Base-by-base conservation (phyloP, 1,284 basidiomycete species). In the Naganishia cerealis region DNA sequence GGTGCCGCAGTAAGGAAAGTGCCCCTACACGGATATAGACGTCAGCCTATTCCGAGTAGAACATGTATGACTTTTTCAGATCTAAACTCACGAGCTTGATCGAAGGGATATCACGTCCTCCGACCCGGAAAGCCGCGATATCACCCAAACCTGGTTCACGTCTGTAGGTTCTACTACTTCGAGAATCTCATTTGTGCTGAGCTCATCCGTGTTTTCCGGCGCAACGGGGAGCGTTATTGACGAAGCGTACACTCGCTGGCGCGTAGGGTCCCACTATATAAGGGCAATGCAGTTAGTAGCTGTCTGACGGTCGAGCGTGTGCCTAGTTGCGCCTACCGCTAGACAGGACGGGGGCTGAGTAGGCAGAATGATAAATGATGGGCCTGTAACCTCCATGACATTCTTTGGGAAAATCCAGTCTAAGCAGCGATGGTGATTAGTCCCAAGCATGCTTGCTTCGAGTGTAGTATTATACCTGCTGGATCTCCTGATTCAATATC, bases 141-240 rank as follows among this genome's bases (percentile, higher is more conserved):
- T 76, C 21, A 84, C 83, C 82, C 82, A 84, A 10, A 84, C 83
- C 56, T 82, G 81, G 70, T 82, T 79, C 13, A 84, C 78, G 43
- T 83, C 82, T 1, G 73, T 75, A 15, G 83, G 83, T 72, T 79
- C 81, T 40, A 79, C 71, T 8, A 76, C 71, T 36, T 74, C 63
- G 24, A 80, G 66, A 29, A 78, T 72, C 73, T 81, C 79, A 24
- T 73, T 69, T 9, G 72, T 38, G 16, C 72, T 71, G 7, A 81
- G 73, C 24, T 80, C 79, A n/a, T 74, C 72, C 29, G 75, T 74
- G 18, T 77, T 79, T 71, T 79, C 80, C 0, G 80, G 79, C 0
- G 76, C 77, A 61, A 79, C 72, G 0, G 80, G 80, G 0, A 80
- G 67, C n/a, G 78, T 76, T 12, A 80, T 59, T 0, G 78, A 75